Base-by-base conservation (phyloP, 129 eudicot genomes). In the Tagetes patula region DNA sequence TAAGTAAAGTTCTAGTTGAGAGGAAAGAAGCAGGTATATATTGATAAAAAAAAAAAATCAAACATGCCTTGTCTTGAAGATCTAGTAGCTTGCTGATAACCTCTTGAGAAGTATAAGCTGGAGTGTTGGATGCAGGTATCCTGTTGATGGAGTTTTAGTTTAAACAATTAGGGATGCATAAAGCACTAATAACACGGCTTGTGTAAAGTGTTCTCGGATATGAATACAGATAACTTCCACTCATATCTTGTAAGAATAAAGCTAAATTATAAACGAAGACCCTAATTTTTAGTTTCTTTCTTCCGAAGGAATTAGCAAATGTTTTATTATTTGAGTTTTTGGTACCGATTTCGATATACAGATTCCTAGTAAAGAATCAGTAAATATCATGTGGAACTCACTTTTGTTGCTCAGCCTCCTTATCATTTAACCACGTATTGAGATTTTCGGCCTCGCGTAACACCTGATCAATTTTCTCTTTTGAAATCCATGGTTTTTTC, bases 361-460 rank as follows among this genome's bases (percentile, higher is more conserved):
- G 41, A 9, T 59, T 20, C 42, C 33, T 32, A 33, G 20, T 59
- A 59, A 41, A 6, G 30, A 64, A 39, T 38, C n/a, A 46, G 27
- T 42, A 67, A 32, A 39, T 52, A 67, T 34, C 3, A 14, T 20
- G 67, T 36, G 31, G 37, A 79, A 74, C 96, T 86, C 83, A 94
- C 99, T 86, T 86, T 36, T 86, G 46, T 88, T 94, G 99, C 80
- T 84, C 94, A 71, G 88, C 89, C 84, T 88, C 97, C 84, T 90
- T 90, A 69, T 94, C 94, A 79, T 77, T 83, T 82, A 94, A 85
- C 99, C 99, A 94, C n/a, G 60, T 86, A 75, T 86, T 86, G 70
- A 94, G 62, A 81, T 86, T 82, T 60, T 94, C 93, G 55, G 96
- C 87, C 58, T 73, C 89, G 20, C 79, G 76, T 71, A 69, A 61